Evolutionary conservation across 306 rosid genomes (phyloP).

Genomic region (Glycine soja): DNA sequence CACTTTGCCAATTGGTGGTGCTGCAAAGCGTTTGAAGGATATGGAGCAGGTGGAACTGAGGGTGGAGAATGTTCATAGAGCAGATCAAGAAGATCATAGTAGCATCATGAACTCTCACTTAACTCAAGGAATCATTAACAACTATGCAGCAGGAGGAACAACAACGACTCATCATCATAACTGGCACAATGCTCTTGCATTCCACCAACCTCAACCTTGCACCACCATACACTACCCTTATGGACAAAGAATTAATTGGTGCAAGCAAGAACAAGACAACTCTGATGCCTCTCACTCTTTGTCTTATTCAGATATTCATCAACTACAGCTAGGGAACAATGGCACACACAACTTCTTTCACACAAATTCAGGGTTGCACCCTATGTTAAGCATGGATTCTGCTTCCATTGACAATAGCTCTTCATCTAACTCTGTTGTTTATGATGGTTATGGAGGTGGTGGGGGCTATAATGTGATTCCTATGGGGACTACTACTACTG

Average conservation of each 20-base stretch:
- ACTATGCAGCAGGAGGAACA: constrained; percentile 19
- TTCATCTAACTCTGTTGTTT: constrained; percentile 52
- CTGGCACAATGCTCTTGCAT: constrained; percentile 69
- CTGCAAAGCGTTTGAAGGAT: constrained; percentile 82
- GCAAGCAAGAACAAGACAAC: constrained; percentile 73
- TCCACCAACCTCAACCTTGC: constrained; percentile 52
- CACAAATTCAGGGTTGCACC: constrained; percentile 46
- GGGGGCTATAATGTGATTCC: constrained; percentile 57
- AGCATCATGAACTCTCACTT: constrained; percentile 46
- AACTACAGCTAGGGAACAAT: constrained; percentile 54
- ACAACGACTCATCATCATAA: constrained; percentile 1
- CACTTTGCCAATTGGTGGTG: constrained; percentile 79
- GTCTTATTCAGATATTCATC: constrained; percentile 51
- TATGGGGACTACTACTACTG: constrained; percentile 40
- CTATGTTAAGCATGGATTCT: constrained; percentile 61
- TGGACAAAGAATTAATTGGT: constrained; percentile 65
- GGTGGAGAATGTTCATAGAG: constrained; percentile 34
- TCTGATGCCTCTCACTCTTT: constrained; percentile 32
- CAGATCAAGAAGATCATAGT: constrained; percentile 35
- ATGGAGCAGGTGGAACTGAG: constrained; percentile 57
- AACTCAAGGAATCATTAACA: constrained; percentile 45
- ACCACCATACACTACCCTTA: constrained; percentile 56
- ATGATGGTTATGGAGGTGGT: constrained; percentile 40
- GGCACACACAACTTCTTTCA: constrained; percentile 71
- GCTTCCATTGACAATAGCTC: constrained; percentile 75